Evolutionary conservation across 208 protist species (phyloP).

Genomic region (Wallacemonas sp.): DNA sequence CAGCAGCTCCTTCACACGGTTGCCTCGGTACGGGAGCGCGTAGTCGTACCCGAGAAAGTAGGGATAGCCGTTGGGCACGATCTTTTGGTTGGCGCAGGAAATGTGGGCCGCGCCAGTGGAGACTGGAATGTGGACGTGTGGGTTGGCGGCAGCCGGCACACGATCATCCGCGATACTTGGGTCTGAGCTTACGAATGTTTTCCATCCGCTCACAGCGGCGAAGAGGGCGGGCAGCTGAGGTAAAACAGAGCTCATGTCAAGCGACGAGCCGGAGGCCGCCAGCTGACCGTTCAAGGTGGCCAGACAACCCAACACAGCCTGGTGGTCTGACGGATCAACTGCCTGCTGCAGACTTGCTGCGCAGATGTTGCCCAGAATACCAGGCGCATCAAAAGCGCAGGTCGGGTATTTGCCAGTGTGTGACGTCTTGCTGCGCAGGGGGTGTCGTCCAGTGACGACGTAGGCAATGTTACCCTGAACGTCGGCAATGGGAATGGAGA

Average conservation of each 20-base stretch:
- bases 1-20: constrained; percentile 44
- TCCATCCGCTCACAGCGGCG: constrained; percentile 11
- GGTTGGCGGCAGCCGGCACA: constrained; percentile 23
- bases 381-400: constrained; percentile 23
- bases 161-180: constrained; percentile 15
- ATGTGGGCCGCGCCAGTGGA: constrained; percentile 31
- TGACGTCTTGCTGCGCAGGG: constrained; percentile 19
- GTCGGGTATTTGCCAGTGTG: constrained; percentile 56
- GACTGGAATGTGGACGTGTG: constrained; percentile 43
- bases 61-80: constrained; percentile 39
- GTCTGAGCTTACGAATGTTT: constrained; percentile 28
- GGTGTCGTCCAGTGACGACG: constrained; percentile 48
- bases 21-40: constrained; percentile 40
- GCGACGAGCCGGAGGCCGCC: not conserved
- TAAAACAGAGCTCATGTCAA: not conserved
- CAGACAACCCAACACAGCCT: constrained; percentile 10
- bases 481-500: constrained; percentile 59
- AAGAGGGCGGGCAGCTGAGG: constrained; percentile 14
- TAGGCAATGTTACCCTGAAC: constrained; percentile 52
- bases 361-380: constrained; percentile 14
- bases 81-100: constrained; percentile 59
- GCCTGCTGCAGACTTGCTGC: not conserved
- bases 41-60: constrained; percentile 52
- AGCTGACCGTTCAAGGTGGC: not conserved
- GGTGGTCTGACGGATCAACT: not conserved